phyloP scores from a whole-genome alignment of 306 rosid species.

The Lablab purpureus region DNA sequence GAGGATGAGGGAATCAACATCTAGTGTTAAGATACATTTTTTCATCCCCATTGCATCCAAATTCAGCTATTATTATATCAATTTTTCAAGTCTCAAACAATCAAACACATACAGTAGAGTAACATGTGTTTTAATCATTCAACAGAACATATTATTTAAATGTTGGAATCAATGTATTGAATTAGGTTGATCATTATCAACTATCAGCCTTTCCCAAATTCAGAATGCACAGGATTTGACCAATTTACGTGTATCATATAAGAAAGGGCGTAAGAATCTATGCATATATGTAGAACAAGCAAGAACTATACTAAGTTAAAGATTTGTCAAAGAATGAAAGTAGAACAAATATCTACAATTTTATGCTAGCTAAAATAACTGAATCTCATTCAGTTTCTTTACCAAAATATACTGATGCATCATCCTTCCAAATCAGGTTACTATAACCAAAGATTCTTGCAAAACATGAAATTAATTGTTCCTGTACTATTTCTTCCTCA shows the following conservation, averaged over 20 bases:
- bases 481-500: conserved; percentile 62
- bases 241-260: conserved; percentile 4
- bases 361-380: conserved; percentile 31
- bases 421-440: conserved; percentile 65
- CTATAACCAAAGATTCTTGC: conserved; percentile 72
- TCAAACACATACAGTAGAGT: conserved; percentile 12
- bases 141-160: background rate
- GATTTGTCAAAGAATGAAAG: conserved; percentile 36
- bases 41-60: conserved; percentile 2
- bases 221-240: background rate
- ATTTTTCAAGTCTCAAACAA: background rate
- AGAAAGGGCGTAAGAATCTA: background rate
- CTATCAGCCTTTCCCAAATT: conserved; percentile 9
- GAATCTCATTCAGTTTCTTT: conserved; percentile 50
- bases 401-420: conserved; percentile 45
- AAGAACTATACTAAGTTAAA: conserved; percentile 21
- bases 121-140: background rate
- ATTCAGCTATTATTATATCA: background rate
- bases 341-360: conserved; percentile 12
- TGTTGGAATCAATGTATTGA: conserved; percentile 1
- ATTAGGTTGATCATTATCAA: background rate
- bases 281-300: background rate
- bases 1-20: background rate
- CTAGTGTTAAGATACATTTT: background rate
- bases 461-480: conserved; percentile 82